Evolutionary conservation across 164 flowering plant genomes (phyloP), one percentile per base, ranked within the genome.

Genomic region (Piper betle): DNA sequence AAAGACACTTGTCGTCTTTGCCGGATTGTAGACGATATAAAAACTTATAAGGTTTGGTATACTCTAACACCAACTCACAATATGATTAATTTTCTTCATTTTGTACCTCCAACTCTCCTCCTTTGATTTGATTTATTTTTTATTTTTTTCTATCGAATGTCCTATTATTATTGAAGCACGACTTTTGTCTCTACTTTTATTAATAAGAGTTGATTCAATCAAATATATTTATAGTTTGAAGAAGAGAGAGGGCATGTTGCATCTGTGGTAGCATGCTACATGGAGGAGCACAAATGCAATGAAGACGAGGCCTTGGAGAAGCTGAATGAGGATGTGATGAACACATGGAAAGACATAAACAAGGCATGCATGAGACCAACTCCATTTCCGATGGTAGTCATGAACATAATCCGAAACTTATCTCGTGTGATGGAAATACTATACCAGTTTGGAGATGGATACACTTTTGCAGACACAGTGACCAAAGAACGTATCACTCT

Each of bases 1-100:
- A 43, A 43, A 43, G 50, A 10, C 8, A 1, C 50, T 8, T 43
- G 12, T 43, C 50, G 50, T 43, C 8, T 43, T 16, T 37, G 56
- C 10, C 65, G 84, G 15, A 65, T 79, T 39, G 62, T 46, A 65
- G 73, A 75, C 58, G 50, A 43, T 43, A 43, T 43, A 8, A 10
- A 43, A 15, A 43, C 12, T 43, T 8, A 10, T 43, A 43, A 43
- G 50, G 50, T 43, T 43, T 43, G 12, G 8, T 10, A n/a, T n/a
- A n/a, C n/a, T n/a, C n/a, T n/a, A n/a, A n/a, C n/a, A n/a, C n/a
- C n/a, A n/a, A n/a, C n/a, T n/a, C n/a, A n/a, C n/a, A n/a, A n/a
- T n/a, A n/a, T n/a, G n/a, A n/a, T n/a, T n/a, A n/a, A n/a, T n/a
- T n/a, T n/a, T n/a, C n/a, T n/a, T n/a, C n/a, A n/a, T n/a, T n/a